Percentiles rank a stretch among this genome's conserved stretches.
These are phyloP conservation scores for Potentilla sterilis DNA, from an alignment of 306 rosid species.

Conservation along the genomic window DNA sequence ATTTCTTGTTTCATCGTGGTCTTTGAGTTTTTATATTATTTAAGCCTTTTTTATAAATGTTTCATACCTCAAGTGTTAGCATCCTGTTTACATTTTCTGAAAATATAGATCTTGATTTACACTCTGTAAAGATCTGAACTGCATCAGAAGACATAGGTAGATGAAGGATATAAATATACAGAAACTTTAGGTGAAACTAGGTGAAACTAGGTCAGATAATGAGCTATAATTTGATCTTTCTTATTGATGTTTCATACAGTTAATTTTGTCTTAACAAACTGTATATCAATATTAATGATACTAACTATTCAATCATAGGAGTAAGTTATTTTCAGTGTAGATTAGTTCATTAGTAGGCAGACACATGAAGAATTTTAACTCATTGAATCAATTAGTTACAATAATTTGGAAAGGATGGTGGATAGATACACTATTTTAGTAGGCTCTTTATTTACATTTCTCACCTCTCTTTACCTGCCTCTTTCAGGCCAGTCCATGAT, in stretches of 20 bases:
- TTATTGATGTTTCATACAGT: too few relatives aligned
- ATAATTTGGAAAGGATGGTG: neutral
- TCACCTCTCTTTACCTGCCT: neutral
- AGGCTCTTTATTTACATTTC: neutral
- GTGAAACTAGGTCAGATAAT: too few relatives aligned
- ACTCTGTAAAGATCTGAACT: neutral
- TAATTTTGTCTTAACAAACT: neutral
- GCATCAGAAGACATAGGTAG: neutral
- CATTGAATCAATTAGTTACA: neutral
- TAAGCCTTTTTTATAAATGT: neutral
- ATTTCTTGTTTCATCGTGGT: neutral
- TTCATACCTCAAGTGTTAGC: neutral
- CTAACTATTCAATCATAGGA: neutral
- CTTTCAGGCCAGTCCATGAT: conserved; percentile 86
- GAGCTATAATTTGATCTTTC: too few relatives aligned
- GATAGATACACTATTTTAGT: neutral
- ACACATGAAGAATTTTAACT: too few relatives aligned
- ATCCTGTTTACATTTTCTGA: too few relatives aligned
- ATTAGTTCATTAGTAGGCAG: neutral
- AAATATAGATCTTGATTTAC: neutral
- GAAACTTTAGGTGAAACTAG: too few relatives aligned
- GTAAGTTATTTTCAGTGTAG: neutral
- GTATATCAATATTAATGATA: neutral
- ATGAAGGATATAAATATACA: too few relatives aligned
- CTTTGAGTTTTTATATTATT: neutral